Percentiles rank a stretch among this genome's conserved stretches.
Evolutionary conservation across 225 moss, liverwort and hornwort genomes (phyloP).

Genomic region (Physcomitrium patens): DNA sequence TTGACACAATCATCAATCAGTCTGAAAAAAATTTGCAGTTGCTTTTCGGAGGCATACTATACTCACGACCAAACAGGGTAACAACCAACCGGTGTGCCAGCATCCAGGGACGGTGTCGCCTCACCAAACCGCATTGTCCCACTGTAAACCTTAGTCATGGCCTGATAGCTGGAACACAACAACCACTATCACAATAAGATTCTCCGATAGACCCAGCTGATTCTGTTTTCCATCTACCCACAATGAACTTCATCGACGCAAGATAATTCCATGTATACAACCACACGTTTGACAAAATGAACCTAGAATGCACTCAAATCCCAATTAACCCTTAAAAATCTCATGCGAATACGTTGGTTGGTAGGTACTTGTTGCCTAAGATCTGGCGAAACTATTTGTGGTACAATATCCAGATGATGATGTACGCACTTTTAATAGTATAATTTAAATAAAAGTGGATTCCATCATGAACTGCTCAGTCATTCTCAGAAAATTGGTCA

Average conservation of each 20-base stretch:
- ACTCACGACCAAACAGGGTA: constrained; percentile 31
- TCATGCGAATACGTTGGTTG: neutral
- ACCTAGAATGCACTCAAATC: neutral
- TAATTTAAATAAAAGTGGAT: neutral
- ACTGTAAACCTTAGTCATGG: constrained; percentile 91
- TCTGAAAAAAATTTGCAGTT: constrained; percentile 12
- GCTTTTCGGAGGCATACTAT: constrained; percentile 10
- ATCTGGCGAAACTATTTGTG: constrained; percentile 10
- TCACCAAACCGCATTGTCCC: constrained; percentile 91
- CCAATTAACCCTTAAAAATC: neutral
- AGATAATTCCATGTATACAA: neutral
- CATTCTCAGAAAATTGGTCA: neutral
- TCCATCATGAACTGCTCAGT: neutral
- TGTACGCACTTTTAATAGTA: neutral
- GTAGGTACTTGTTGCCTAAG: neutral
- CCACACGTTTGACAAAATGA: constrained; percentile 1
- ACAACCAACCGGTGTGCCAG: constrained; percentile 76
- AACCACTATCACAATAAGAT: constrained; percentile 14
- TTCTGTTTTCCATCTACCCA: constrained; percentile 9
- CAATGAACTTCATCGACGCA: constrained; percentile 6
- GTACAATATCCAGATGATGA: neutral
- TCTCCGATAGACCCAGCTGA: constrained; percentile 1
- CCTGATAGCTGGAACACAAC: constrained; percentile 72
- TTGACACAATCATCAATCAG: neutral
- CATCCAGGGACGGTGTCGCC: constrained; percentile 86